These are phyloP conservation scores for Cystobasidium ongulense DNA, from an alignment of 768 basidiomycete genomes.

Conservation along the genomic window DNA sequence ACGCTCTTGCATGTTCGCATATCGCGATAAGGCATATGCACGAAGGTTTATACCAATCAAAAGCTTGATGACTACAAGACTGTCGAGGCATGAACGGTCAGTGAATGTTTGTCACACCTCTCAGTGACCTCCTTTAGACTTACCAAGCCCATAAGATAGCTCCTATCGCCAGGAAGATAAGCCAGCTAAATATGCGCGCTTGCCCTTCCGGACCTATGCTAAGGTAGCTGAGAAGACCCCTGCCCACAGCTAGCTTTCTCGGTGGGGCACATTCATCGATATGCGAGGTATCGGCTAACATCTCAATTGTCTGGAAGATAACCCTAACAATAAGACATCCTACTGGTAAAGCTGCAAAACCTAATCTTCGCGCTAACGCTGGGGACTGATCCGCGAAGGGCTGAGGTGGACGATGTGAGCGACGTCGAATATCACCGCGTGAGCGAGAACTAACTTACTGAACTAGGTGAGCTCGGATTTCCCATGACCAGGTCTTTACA, in stretches of 20 bases:
- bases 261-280: constrained; percentile 38
- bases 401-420: constrained; percentile 49
- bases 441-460: not conserved
- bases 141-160: constrained; percentile 78
- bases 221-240: constrained; percentile 29
- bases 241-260: not conserved
- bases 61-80: constrained; percentile 59
- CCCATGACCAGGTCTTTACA: constrained; percentile 80
- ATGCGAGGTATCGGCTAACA: constrained; percentile 43
- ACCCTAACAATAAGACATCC: constrained; percentile 60
- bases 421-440: not conserved
- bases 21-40: constrained; percentile 45
- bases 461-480: constrained; percentile 47
- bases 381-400: constrained; percentile 92
- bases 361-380: constrained; percentile 81
- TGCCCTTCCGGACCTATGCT: constrained; percentile 26
- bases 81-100: not conserved
- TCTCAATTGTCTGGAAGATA: constrained; percentile 47
- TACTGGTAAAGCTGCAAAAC: constrained; percentile 84
- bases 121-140: constrained; percentile 38
- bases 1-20: constrained; percentile 44
- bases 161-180: constrained; percentile 46
- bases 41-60: constrained; percentile 63
- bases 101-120: not conserved
- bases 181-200: constrained; percentile 17